Conservation (phyloP, 2,329 filamentous ascomycete genomes). For the Exophiala aquamarina region DNA sequence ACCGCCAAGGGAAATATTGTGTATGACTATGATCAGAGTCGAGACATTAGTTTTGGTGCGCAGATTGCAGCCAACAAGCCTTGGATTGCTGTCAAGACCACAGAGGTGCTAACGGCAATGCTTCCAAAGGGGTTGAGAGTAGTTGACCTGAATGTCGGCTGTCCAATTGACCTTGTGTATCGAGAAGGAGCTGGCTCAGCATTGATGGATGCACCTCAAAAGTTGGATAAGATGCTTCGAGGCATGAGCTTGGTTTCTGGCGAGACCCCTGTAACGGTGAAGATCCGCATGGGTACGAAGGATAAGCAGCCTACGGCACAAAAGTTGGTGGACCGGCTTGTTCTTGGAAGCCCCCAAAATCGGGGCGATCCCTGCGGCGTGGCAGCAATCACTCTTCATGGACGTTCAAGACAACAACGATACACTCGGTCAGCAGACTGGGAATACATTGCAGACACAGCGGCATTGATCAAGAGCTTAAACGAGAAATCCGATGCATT, state of each 20-base stretch:
- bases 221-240: slow-evolving; percentile 89
- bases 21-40: slow-evolving; percentile 75
- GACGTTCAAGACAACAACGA: slow-evolving; percentile 87
- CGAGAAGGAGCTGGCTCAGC: slow-evolving; percentile 86
- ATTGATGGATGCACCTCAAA: slow-evolving; percentile 81
- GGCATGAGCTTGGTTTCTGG: slow-evolving; percentile 95
- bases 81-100: slow-evolving; percentile 84
- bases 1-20: slow-evolving; percentile 56
- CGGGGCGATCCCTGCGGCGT: slow-evolving; percentile 74
- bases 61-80: slow-evolving; percentile 93
- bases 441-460: slow-evolving; percentile 89
- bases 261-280: slow-evolving; percentile 88
- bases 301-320: slow-evolving; percentile 76
- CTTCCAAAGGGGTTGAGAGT: slow-evolving; percentile 77
- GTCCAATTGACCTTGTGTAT: slow-evolving; percentile 92
- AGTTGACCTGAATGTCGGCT: slow-evolving; percentile 95
- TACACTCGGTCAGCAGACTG: slow-evolving; percentile 94
- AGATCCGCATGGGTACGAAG: slow-evolving; percentile 88
- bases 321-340: slow-evolving; percentile 78
- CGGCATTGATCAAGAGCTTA: slow-evolving; percentile 77
- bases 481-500: slow-evolving; percentile 66
- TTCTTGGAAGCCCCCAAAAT: slow-evolving; percentile 59
- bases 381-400: slow-evolving; percentile 93
- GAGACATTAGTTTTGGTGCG: slow-evolving; percentile 83
- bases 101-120: slow-evolving; percentile 73